Base-by-base conservation (phyloP, 2,329 filamentous ascomycete genomes). In the Phialocephala sp. region DNA sequence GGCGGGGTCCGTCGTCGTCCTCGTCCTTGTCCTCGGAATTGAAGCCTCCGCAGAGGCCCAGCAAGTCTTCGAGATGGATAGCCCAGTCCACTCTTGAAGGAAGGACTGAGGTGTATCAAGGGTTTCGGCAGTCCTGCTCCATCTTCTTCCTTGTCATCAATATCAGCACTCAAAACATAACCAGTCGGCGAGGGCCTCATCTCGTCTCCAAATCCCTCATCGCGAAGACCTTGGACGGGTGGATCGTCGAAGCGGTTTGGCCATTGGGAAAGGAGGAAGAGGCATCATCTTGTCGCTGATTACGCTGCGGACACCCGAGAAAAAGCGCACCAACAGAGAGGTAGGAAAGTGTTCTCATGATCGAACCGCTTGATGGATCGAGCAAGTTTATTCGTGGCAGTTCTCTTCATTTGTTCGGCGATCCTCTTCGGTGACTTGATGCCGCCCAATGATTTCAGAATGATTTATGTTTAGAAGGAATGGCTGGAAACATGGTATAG, bases 281-380 rank as follows among this genome's bases (percentile, higher is more conserved):
- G 11, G 50, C 20, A 35, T 11, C 18, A 54, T 54, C 50, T 54
- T 14, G 50, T 54, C 15, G 24, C 14, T 35, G 50, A 35, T 54
- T 27, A 54, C 6, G 24, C 50, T 54, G 50, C 50, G 50, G 50
- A 32, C n/a, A 54, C 50, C 50, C 50, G 50, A 27, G 45, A 6
- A 6, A 37, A 45, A 47, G 50, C 60, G 39, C 47, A 50, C 59
- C 24, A 59, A 61, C 54, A 50, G 55, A 52, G 59, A 61, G 52
- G 56, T 60, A 60, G 32, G 24, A 50, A 62, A 37, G 18, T 61
- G 60, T 36, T 54, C 59, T 52, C 59, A 52, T 61, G 59, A 61
- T 61, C 36, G 50, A 54, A 35, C 39, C 24, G 12, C 20, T 54
- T 4, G 12, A 54, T 15, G 8, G 50, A 54, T 35, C 22, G 50